Evolutionary conservation across 768 basidiomycete genomes (phyloP).

Genomic region (Xerocomellus chrysenteron): DNA sequence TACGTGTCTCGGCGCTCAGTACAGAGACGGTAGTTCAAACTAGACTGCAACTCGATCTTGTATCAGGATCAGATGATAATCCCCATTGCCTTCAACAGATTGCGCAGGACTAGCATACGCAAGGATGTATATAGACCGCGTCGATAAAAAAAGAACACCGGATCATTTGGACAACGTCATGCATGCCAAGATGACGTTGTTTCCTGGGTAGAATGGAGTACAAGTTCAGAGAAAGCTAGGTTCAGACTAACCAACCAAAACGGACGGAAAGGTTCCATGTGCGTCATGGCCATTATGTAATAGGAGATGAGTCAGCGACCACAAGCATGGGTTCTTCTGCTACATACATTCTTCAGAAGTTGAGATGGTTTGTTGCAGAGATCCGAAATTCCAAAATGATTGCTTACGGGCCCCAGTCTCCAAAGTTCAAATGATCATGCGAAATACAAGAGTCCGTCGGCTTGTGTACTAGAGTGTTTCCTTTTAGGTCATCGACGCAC

Average conservation of each 20-base stretch:
- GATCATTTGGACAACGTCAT: neutral
- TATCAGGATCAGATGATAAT: neutral
- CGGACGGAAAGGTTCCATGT: neutral
- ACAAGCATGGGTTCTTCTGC: too few relatives aligned
- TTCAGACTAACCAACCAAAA: neutral
- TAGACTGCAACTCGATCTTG: neutral
- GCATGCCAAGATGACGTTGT: neutral
- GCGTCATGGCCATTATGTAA: neutral
- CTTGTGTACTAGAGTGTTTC: too few relatives aligned
- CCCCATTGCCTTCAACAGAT: neutral
- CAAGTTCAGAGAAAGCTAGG: neutral
- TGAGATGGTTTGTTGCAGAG: too few relatives aligned
- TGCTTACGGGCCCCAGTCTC: too few relatives aligned
- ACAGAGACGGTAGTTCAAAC: neutral
- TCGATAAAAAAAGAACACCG: neutral
- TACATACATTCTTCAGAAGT: too few relatives aligned
- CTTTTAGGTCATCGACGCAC: too few relatives aligned
- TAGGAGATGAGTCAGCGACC: too few relatives aligned
- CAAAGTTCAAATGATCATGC: neutral
- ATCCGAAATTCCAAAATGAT: too few relatives aligned
- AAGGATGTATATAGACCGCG: neutral
- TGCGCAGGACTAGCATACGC: too few relatives aligned
- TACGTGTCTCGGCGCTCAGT: neutral
- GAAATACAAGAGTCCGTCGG: neutral
- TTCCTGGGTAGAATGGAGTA: neutral